Conservation (phyloP, 148 eudicot species). For the Silene latifolia region DNA sequence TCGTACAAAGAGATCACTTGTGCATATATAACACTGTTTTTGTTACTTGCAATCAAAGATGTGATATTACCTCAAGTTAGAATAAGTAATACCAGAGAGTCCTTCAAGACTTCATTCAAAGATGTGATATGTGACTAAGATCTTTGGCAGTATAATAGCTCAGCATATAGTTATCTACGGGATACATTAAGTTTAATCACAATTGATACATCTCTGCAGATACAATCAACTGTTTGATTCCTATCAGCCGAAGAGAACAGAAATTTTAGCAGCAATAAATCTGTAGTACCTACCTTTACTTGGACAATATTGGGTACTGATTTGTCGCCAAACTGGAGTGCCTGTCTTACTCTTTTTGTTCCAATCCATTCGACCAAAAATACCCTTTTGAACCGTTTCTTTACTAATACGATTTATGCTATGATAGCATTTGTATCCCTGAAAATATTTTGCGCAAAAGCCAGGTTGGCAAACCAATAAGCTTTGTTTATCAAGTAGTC, state of each 20-base stretch:
- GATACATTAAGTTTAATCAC: neutral
- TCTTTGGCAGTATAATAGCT: too few relatives aligned
- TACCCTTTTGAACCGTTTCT: neutral
- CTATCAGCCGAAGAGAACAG: neutral
- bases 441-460: conserved; percentile 5
- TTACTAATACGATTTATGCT: conserved; percentile 11
- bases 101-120: too few relatives aligned
- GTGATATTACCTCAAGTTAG: too few relatives aligned
- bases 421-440: conserved; percentile 24
- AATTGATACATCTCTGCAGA: neutral
- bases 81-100: too few relatives aligned
- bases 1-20: too few relatives aligned
- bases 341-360: conserved; percentile 24
- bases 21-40: too few relatives aligned
- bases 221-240: neutral
- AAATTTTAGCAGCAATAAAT: neutral
- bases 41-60: too few relatives aligned
- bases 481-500: neutral
- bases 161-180: too few relatives aligned
- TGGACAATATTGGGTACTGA: conserved; percentile 27
- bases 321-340: conserved; percentile 27
- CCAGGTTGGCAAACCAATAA: neutral
- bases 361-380: conserved; percentile 20
- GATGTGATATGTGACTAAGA: too few relatives aligned
- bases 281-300: conserved; percentile 22